These are phyloP conservation scores for Leucosporidium creatinivorum DNA, from an alignment of 768 basidiomycete species.

Conservation along the genomic window DNA sequence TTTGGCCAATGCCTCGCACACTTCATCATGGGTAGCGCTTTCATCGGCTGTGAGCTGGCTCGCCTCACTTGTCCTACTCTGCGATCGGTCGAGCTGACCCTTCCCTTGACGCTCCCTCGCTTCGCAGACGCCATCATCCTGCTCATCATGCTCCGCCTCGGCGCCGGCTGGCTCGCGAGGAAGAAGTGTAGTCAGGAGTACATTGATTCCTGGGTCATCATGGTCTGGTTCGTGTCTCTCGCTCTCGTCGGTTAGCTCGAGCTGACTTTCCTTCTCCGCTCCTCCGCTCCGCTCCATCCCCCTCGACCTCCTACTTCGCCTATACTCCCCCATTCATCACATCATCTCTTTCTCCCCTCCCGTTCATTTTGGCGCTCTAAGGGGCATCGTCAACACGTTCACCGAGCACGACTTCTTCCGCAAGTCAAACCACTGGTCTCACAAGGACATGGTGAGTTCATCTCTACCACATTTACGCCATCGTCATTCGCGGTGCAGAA, in stretches of 20 bases:
- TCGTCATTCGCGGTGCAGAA: too few species aligned
- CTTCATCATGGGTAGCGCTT: slow-evolving; percentile 60
- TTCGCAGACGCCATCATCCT: slow-evolving; percentile 59
- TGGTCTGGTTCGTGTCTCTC: slow-evolving; percentile 38
- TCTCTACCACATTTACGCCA: too few species aligned
- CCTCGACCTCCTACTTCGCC: too few species aligned
- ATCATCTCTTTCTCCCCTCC: neutral
- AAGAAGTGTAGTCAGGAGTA: slow-evolving; percentile 41
- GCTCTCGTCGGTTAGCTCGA: too few species aligned
- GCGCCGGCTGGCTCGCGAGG: slow-evolving; percentile 58
- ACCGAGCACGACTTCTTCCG: slow-evolving; percentile 63
- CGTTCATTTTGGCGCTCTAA: slow-evolving; percentile 10
- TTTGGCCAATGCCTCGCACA: slow-evolving; percentile 49
- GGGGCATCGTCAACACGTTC: slow-evolving; percentile 72
- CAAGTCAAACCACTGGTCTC: slow-evolving; percentile 62
- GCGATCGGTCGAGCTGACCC: too few species aligned
- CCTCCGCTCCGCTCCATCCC: too few species aligned
- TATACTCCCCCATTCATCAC: too few species aligned
- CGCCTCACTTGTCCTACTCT: too few species aligned
- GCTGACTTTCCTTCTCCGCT: too few species aligned
- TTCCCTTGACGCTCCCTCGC: too few species aligned
- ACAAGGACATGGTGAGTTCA: slow-evolving; percentile 54
- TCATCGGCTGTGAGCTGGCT: slow-evolving; percentile 62
- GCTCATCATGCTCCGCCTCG: slow-evolving; percentile 66
- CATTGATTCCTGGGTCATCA: slow-evolving; percentile 42